phyloP scores from a whole-genome alignment of 2,329 filamentous ascomycete species.

The Exutisphaerella laricina region DNA sequence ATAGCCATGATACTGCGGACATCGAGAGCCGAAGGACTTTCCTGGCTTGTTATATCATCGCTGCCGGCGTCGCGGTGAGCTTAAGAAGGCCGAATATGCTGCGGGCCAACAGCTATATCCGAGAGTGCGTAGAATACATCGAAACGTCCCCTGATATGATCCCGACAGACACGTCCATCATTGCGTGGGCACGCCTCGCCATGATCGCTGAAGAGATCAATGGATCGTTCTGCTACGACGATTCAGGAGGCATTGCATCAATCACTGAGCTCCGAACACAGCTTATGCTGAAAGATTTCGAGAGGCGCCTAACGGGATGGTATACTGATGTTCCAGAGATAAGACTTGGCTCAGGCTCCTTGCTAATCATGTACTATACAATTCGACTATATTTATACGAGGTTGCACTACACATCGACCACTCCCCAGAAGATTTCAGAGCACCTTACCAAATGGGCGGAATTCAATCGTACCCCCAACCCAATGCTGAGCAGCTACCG shows the following conservation, averaged over 20 bases:
- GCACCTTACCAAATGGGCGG: slow-evolving; percentile 45
- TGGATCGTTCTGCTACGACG: slow-evolving; percentile 61
- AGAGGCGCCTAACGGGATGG: slow-evolving; percentile 59
- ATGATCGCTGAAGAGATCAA: slow-evolving; percentile 64
- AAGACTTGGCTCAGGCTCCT: slow-evolving; percentile 44
- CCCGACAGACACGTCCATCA: slow-evolving; percentile 53
- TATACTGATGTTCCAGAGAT: slow-evolving; percentile 44
- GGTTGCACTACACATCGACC: slow-evolving; percentile 62
- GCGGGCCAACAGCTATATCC: slow-evolving; percentile 56
- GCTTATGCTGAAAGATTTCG: slow-evolving; percentile 59
- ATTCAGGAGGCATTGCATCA: slow-evolving; percentile 48
- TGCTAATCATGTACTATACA: slow-evolving; percentile 59
- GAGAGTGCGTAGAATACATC: slow-evolving; percentile 54
- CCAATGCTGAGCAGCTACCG: slow-evolving; percentile 28
- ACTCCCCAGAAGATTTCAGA: slow-evolving; percentile 49
- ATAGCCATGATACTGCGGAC: slow-evolving; percentile 46
- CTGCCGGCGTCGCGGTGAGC: slow-evolving; percentile 56
- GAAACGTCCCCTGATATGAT: slow-evolving; percentile 51
- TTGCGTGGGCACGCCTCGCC: slow-evolving; percentile 56
- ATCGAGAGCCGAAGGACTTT: slow-evolving; percentile 55
- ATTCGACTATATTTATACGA: slow-evolving; percentile 71
- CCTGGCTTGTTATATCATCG: slow-evolving; percentile 55
- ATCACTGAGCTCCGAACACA: slow-evolving; percentile 60
- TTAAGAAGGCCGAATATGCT: slow-evolving; percentile 57
- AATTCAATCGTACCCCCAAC: slow-evolving; percentile 36